Evolutionary conservation across 495 filamentous ascomycete species (phyloP), one percentile per base, ranked within the genome.

Genomic region (Neurospora sp.): DNA sequence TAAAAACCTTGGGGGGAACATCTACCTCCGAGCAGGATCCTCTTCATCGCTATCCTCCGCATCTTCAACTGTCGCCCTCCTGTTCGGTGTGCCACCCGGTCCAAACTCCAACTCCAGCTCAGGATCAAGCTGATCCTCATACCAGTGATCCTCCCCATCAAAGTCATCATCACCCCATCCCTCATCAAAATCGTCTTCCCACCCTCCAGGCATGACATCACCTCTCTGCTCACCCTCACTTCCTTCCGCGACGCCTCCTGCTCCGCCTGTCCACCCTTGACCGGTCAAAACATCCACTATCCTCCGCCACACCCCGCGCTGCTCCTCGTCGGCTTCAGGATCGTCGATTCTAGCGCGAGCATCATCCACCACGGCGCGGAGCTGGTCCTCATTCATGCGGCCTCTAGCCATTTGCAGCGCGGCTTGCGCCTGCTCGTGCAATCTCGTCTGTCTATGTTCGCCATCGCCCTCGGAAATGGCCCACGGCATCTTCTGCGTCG

Each of bases 401-500:
- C 12, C 42, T 44, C 39, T 35, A 37, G n/a, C 7, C n/a, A 23
- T 59, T 42, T 27, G 31, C 72, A 41, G 23, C 39, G 69, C n/a
- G 3, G 23, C 37, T 39, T 37, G 11, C 54, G 42, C 27, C 48
- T n/a, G 20, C 14, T 23, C 39, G 8, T 18, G 27, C 23, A 27
- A 12, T 27, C 38, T 37, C 70, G 11, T 9, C 23, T 11, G 9
- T 27, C 70, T 11, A 18, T 54, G 54, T n/a, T 72, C 48, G 8
- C 41, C 40, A 37, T 71, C 41, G 6, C 35, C 37, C 73, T 69
- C 37, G 12, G 46, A 23, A 38, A 66, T 37, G 8, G 10, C 7
- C 80, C 80, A 86, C 14, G 82, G 82, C 41, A 74, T 72, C 73
- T 72, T 72, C 73, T 80, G 82, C n/a, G 75, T 78, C n/a, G 74